These are phyloP conservation scores for Phytophthora citrophthora DNA, from an alignment of 352 stramenopile species.

Conservation along the genomic window DNA sequence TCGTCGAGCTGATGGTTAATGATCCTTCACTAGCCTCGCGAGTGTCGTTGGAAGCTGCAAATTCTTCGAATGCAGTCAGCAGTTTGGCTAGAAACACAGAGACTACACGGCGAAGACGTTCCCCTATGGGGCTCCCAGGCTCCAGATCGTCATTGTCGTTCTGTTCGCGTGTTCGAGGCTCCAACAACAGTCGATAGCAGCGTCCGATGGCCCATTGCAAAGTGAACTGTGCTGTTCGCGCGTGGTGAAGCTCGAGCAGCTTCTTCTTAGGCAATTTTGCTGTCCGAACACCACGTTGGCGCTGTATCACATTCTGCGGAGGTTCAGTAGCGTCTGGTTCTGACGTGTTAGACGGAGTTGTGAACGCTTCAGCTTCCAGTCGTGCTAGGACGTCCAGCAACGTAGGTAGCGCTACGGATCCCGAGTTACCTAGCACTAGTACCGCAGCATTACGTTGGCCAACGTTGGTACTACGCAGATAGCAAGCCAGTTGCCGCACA, in stretches of 20 bases:
- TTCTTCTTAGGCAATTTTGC: constrained; percentile 25
- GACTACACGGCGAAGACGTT: constrained; percentile 24
- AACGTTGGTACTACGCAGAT: constrained; percentile 60
- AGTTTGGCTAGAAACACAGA: constrained; percentile 39
- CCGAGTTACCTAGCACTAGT: constrained; percentile 57
- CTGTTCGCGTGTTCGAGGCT: constrained; percentile 19
- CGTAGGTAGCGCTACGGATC: constrained; percentile 35
- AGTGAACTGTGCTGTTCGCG: constrained; percentile 31
- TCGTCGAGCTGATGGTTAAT: constrained; percentile 8
- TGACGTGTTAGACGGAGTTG: constrained; percentile 2
- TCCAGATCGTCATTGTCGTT: constrained; percentile 16
- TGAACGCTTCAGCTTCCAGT: constrained; percentile 65
- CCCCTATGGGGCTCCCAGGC: constrained; percentile 3
- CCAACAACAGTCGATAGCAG: constrained; percentile 61
- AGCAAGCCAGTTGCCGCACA: constrained; percentile 58
- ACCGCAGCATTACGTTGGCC: constrained; percentile 65
- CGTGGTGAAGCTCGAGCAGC: constrained; percentile 30
- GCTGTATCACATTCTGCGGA: constrained; percentile 7
- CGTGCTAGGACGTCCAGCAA: constrained; percentile 60
- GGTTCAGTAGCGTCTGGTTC: constrained; percentile 16
- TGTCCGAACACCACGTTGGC: constrained; percentile 14
- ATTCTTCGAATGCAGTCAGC: constrained; percentile 24
- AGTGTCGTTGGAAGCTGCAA: neutral
- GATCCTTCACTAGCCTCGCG: constrained; percentile 16
- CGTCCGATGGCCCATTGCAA: constrained; percentile 68